phyloP scores from a whole-genome alignment of 352 stramenopile species.

The Globisporangium cylindrosporum region DNA sequence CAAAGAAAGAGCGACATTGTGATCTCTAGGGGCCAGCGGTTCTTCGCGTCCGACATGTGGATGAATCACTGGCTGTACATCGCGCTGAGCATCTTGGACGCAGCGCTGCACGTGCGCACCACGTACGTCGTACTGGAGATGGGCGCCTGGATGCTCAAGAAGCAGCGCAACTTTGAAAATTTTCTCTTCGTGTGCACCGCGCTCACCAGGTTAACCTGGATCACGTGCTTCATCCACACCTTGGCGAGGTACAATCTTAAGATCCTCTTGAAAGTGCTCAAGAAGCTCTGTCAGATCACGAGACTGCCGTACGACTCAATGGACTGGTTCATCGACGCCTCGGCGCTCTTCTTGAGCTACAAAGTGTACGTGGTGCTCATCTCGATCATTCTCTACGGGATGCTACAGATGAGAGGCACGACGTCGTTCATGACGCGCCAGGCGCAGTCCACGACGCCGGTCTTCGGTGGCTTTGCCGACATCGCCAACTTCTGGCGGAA shows the following conservation, averaged over 20 bases:
- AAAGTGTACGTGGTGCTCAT: slow-evolving; percentile 52
- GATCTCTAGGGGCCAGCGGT: slow-evolving; percentile 36
- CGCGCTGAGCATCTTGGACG: slow-evolving; percentile 45
- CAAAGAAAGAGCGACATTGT: slow-evolving; percentile 29
- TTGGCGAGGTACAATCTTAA: slow-evolving; percentile 27
- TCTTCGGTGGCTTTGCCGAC: slow-evolving; percentile 36
- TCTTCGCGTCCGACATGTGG: slow-evolving; percentile 58
- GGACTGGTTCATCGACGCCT: slow-evolving; percentile 45
- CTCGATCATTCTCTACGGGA: slow-evolving; percentile 32
- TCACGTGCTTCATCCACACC: slow-evolving; percentile 47
- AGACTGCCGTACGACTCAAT: slow-evolving; percentile 16
- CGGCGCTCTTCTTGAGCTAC: slow-evolving; percentile 47
- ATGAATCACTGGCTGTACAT: slow-evolving; percentile 78
- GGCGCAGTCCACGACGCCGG: slow-evolving; percentile 21
- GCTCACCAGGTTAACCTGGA: slow-evolving; percentile 46
- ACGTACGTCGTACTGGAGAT: slow-evolving; percentile 44
- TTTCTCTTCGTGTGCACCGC: slow-evolving; percentile 52
- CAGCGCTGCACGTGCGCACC: slow-evolving; percentile 34
- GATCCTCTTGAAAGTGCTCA: slow-evolving; percentile 25
- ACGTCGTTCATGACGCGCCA: slow-evolving; percentile 47
- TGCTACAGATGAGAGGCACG: slow-evolving; percentile 28
- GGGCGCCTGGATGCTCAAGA: slow-evolving; percentile 51
- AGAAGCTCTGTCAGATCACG: slow-evolving; percentile 4
- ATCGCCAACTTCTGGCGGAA: slow-evolving; percentile 43
- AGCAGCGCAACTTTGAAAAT: slow-evolving; percentile 37